Evolutionary conservation across 441 rosid genomes (phyloP), one percentile per base, ranked within the genome.

Genomic region (Erodium moschatum): DNA sequence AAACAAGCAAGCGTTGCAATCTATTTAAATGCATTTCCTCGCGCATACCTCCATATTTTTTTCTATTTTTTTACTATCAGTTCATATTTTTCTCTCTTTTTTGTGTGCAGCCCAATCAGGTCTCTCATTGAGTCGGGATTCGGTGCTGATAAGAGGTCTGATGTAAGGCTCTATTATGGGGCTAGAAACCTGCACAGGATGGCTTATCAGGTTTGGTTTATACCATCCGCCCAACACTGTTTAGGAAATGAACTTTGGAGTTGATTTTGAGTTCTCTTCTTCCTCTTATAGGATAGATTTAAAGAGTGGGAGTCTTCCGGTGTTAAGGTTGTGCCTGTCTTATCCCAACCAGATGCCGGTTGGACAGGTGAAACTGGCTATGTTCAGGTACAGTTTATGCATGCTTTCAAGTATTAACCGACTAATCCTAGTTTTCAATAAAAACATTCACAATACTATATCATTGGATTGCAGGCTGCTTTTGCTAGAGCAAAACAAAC

Each of bases 301-400:
- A 84, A 85, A 80, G 86, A 82, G 58, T 94, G 99, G 99, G 99
- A 88, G 74, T 78, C 86, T 69, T 85, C 90, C n/a, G 97, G 99
- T 75, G 87, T 94, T 67, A 82, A 84, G 81, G 75, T 88, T 68
- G 85, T 89, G 33, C 96, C 97, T 0, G 97, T 94, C 15, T 73
- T 94, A 75, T 91, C 99, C 7, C 86, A 87, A 75, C 92, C 97
- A 61, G 94, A 84, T 79, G 85, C 76, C 79, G 70, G 81, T 21
- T 89, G 99, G 97, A 81, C 46, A 0, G 99, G 99, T 33, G 91
- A 94, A 86, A 87, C 74, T 65, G 97, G 97, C 76, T 91, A 82
- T 29, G 96, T 94, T 54, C 98, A 94, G 97, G 97, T 89, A 76
- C 73, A 54, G 33, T 42, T 11, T 64, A 40, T 27, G 13, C 20